Conservation (phyloP, 1,284 basidiomycete species). For the Meripilus lineatus region DNA sequence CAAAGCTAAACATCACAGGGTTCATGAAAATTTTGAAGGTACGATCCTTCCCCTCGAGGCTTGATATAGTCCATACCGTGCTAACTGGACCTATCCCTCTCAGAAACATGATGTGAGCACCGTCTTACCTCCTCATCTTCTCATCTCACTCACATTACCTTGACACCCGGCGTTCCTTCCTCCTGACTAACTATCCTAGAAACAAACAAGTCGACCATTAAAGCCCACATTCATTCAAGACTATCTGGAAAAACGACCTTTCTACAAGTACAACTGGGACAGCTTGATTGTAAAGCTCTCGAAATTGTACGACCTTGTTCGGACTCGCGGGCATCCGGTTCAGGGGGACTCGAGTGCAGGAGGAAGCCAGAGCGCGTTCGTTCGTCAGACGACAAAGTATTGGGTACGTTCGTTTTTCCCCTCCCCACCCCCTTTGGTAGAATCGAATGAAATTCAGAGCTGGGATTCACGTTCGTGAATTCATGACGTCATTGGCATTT, state of each 20-base stretch:
- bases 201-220: conserved; percentile 68
- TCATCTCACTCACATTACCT: conserved; percentile 4
- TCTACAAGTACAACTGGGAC: conserved; percentile 94
- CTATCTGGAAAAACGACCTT: conserved; percentile 92
- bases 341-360: conserved; percentile 93
- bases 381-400: conserved; percentile 97
- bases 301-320: conserved; percentile 92
- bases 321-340: conserved; percentile 92
- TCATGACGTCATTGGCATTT: too few relatives aligned
- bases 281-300: conserved; percentile 96
- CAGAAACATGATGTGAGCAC: conserved; percentile 77
- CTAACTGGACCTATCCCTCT: conserved; percentile 10
- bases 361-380: conserved; percentile 94
- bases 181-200: conserved; percentile 39
- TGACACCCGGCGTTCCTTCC: conserved; percentile 3
- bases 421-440: too few relatives aligned
- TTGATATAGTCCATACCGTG: not conserved
- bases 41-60: too few relatives aligned
- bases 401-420: too few relatives aligned
- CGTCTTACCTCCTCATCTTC: not conserved
- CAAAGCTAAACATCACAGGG: conserved; percentile 95
- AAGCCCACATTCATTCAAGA: conserved; percentile 80
- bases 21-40: conserved; percentile 99
- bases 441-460: too few relatives aligned
- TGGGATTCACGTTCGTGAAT: too few relatives aligned